phyloP scores from a whole-genome alignment of 208 protist genomes.

The Angomonas desouzai region DNA sequence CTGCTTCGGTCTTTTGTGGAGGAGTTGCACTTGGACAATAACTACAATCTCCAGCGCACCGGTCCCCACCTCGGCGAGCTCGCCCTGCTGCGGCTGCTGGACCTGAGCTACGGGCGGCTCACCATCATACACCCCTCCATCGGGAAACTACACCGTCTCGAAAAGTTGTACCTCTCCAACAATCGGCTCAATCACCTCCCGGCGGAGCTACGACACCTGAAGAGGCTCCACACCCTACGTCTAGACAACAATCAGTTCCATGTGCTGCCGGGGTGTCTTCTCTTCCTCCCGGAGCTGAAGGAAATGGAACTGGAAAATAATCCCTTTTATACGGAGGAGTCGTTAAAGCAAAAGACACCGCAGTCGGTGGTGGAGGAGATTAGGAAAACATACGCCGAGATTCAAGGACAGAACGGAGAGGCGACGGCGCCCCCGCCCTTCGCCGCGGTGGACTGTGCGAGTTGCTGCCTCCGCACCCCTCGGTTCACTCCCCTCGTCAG shows the following conservation, averaged over 20 bases:
- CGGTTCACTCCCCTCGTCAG: constrained; percentile 54
- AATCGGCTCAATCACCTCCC: constrained; percentile 51
- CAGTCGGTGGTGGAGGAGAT: background rate
- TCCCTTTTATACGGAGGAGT: constrained; percentile 20
- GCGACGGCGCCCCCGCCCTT: constrained; percentile 15
- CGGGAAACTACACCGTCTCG: constrained; percentile 63
- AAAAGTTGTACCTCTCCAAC: constrained; percentile 73
- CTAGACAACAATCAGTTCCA: constrained; percentile 54
- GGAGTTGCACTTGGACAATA: constrained; percentile 79
- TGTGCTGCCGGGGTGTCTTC: constrained; percentile 64
- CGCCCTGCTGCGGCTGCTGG: constrained; percentile 52
- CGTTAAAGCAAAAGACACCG: background rate
- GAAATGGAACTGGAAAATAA: constrained; percentile 75
- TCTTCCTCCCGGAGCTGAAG: constrained; percentile 63
- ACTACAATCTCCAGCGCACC: constrained; percentile 58
- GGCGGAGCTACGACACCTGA: constrained; percentile 50
- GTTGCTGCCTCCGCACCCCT: constrained; percentile 55
- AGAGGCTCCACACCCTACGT: constrained; percentile 44
- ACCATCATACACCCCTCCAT: constrained; percentile 51
- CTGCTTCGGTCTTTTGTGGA: constrained; percentile 59
- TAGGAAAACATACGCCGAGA: background rate
- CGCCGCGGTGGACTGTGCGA: constrained; percentile 57
- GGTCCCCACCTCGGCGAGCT: constrained; percentile 58
- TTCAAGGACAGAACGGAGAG: background rate
- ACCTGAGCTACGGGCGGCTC: constrained; percentile 67